Conservation (phyloP, 148 eudicot genomes). For the Rhododendron williamsianum region DNA sequence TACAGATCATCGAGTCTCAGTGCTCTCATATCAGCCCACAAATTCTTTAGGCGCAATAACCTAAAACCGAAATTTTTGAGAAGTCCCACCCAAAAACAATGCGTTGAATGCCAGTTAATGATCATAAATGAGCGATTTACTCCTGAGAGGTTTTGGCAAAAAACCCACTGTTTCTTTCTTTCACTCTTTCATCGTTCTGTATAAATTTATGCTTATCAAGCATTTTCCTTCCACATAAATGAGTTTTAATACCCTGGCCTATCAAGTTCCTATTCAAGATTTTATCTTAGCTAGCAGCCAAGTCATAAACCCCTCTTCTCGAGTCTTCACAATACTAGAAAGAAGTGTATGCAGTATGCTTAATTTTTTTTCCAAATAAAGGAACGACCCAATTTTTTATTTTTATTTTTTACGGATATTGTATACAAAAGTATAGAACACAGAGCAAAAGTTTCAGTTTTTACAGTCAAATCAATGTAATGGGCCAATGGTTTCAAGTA, state of each 20-base stretch:
- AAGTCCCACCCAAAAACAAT: neutral
- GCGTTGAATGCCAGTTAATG: neutral
- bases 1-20: neutral
- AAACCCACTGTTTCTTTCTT: neutral
- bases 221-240: neutral
- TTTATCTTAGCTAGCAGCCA: neutral
- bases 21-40: neutral
- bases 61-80: neutral
- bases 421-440: neutral
- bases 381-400: neutral
- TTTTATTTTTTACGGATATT: too few species aligned
- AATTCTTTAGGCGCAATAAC: neutral
- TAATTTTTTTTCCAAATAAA: neutral
- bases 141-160: neutral
- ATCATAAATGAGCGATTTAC: neutral
- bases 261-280: neutral
- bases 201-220: neutral
- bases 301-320: neutral
- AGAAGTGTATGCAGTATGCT: neutral
- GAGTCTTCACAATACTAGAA: neutral
- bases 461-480: neutral
- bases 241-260: neutral
- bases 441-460: neutral
- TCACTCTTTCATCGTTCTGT: neutral
- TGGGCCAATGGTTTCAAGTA: neutral